phyloP scores from a whole-genome alignment of 129 eudicot genomes.

The Flaveria ramosissima region DNA sequence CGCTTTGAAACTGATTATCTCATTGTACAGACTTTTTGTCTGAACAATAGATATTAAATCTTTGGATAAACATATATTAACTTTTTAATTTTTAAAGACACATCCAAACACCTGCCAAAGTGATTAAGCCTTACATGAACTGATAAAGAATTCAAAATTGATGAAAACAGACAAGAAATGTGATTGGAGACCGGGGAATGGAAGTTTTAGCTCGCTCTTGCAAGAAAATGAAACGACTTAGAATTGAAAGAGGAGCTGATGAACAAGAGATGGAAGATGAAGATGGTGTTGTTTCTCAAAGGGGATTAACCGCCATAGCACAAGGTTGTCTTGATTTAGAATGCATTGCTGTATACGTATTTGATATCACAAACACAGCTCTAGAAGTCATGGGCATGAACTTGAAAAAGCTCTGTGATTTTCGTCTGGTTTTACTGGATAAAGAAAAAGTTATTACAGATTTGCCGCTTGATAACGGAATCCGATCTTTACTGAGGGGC shows the following conservation, averaged over 20 bases:
- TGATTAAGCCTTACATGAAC: conserved; percentile 14
- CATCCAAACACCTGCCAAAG: background rate
- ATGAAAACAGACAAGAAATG: conserved; percentile 2
- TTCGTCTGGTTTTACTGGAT: conserved; percentile 76
- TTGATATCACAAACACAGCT: conserved; percentile 79
- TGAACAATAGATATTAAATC: background rate
- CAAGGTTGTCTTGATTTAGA: conserved; percentile 14
- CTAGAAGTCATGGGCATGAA: conserved; percentile 62
- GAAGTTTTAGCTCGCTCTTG: conserved; percentile 6
- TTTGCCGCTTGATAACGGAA: conserved; percentile 82
- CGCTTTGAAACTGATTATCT: background rate
- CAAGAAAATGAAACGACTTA: background rate
- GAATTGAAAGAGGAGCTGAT: background rate
- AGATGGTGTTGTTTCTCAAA: background rate
- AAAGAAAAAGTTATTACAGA: conserved; percentile 60
- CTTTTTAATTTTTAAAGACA: background rate
- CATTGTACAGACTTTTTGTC: background rate
- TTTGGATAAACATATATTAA: too few species aligned
- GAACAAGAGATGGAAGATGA: conserved; percentile 6
- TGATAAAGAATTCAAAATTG: background rate
- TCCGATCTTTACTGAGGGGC: conserved; percentile 68
- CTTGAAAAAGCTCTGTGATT: conserved; percentile 66
- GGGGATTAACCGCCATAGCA: background rate
- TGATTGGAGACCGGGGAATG: background rate
- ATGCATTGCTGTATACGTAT: conserved; percentile 38